Percentiles rank a stretch among this genome's conserved stretches.
phyloP scores from a whole-genome alignment of 768 basidiomycete species.

The Ramaria sp. region DNA sequence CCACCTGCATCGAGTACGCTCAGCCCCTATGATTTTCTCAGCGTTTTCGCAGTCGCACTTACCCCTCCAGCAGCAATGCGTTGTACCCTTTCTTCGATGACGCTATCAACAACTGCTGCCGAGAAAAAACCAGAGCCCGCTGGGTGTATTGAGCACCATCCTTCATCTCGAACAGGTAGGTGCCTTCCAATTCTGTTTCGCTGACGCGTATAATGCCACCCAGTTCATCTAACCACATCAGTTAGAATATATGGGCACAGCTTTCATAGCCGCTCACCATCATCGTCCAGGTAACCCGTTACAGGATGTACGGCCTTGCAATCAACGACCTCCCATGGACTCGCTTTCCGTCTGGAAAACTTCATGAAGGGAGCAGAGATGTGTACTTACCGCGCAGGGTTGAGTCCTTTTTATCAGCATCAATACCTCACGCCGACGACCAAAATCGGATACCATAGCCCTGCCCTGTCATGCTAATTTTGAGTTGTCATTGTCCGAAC shows the following conservation, averaged over 20 bases:
- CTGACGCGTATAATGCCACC: conserved; percentile 47
- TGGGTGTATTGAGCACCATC: conserved; percentile 24
- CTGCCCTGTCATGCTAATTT: no score
- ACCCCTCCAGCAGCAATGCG: conserved; percentile 59
- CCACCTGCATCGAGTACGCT: conserved; percentile 37
- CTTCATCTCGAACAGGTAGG: conserved; percentile 53
- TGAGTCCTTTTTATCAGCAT: no score
- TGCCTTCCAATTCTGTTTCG: conserved; percentile 41
- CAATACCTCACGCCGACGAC: no score
- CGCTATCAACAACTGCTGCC: conserved; percentile 50
- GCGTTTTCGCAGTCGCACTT: conserved; percentile 7
- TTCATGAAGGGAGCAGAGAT: not conserved
- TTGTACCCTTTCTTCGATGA: conserved; percentile 48
- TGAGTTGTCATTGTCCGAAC: no score
- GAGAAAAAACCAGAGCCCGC: conserved; percentile 46
- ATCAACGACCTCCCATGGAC: conserved; percentile 64
- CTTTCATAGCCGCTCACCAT: conserved; percentile 28
- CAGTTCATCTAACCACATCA: conserved; percentile 27
- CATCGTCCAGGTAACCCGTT: conserved; percentile 42
- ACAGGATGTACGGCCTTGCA: conserved; percentile 54
- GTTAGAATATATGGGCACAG: not conserved
- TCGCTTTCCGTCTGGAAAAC: not conserved
- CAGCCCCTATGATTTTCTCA: not conserved
- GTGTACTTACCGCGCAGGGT: not conserved
- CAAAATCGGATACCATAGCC: no score